A percentile compares a stretch with the other conserved stretches of the same genome.
Conservation (phyloP, 164 flowering plant genomes). For the Dillenia turbinata region DNA sequence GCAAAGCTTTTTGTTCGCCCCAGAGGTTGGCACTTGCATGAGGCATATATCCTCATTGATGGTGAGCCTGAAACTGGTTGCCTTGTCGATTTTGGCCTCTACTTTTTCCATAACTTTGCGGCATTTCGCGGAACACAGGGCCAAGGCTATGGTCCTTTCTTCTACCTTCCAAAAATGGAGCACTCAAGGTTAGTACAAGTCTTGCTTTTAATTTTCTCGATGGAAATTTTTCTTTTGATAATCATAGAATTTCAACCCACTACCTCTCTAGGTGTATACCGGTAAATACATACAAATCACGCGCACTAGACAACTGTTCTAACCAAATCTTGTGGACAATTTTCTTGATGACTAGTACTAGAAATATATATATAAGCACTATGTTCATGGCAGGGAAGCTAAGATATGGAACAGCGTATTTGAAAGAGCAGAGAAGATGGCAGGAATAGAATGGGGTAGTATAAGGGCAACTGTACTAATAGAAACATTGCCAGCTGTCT, state of each 20-base stretch:
- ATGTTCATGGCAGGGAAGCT: slow-evolving; percentile 64
- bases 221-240: not conserved
- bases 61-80: slow-evolving; percentile 85
- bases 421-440: slow-evolving; percentile 80
- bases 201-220: not conserved
- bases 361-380: not conserved
- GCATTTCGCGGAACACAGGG: slow-evolving; percentile 65
- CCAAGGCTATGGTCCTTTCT: slow-evolving; percentile 84
- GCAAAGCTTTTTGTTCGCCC: slow-evolving; percentile 93
- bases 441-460: slow-evolving; percentile 78
- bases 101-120: slow-evolving; percentile 73
- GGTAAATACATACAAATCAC: not conserved
- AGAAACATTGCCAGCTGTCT: slow-evolving; percentile 91
- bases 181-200: slow-evolving; percentile 60
- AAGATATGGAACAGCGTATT: slow-evolving; percentile 81
- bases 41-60: slow-evolving; percentile 76
- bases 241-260: not conserved
- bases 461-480: slow-evolving; percentile 87
- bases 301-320: too few relatives aligned
- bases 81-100: slow-evolving; percentile 90
- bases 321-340: too few relatives aligned
- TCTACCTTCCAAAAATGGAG: slow-evolving; percentile 96
- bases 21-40: slow-evolving; percentile 95
- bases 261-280: not conserved
- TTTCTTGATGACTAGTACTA: too few relatives aligned